Evolutionary conservation across 495 filamentous ascomycete genomes (phyloP).

Genomic region (Penicillium bovifimosum): DNA sequence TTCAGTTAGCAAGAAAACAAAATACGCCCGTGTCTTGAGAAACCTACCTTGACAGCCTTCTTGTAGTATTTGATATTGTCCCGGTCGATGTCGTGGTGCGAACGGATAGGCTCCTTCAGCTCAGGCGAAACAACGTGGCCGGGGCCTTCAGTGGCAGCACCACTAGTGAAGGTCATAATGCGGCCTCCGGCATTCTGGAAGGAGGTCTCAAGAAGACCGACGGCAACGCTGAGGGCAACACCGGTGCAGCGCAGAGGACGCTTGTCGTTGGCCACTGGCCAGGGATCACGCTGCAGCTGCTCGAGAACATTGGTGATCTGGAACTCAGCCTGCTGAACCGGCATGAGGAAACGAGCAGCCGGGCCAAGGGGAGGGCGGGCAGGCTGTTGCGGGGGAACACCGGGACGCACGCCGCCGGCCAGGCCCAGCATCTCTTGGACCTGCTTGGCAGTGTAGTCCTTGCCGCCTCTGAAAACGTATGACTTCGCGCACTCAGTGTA

Average conservation of each 20-base stretch:
- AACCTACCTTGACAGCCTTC: slow-evolving; percentile 86
- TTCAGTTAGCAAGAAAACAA: slow-evolving; percentile 14
- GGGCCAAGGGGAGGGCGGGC: slow-evolving; percentile 77
- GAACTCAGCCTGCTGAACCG: slow-evolving; percentile 94
- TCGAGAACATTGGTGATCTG: slow-evolving; percentile 97
- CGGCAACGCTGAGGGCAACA: slow-evolving; percentile 90
- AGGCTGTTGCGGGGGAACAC: slow-evolving; percentile 59
- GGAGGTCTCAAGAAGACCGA: slow-evolving; percentile 85
- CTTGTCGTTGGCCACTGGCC: slow-evolving; percentile 94
- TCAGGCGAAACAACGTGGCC: slow-evolving; percentile 98
- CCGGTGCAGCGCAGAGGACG: slow-evolving; percentile 91
- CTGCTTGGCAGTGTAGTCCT: slow-evolving; percentile 94
- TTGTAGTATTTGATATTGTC: slow-evolving; percentile 99
- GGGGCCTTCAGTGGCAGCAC: slow-evolving; percentile 91
- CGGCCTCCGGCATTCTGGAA: slow-evolving; percentile 93
- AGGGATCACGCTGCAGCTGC: slow-evolving; percentile 94
- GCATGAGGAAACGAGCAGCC: slow-evolving; percentile 85
- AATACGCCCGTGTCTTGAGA: neutral
- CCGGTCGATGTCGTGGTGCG: slow-evolving; percentile 97
- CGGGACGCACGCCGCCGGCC: slow-evolving; percentile 64
- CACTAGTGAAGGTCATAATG: slow-evolving; percentile 97
- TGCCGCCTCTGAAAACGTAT: slow-evolving; percentile 98
- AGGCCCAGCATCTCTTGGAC: slow-evolving; percentile 98
- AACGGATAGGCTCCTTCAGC: slow-evolving; percentile 92
- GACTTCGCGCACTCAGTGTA: slow-evolving; percentile 98